These are phyloP conservation scores for Backusella australiensis DNA, from an alignment of 192 early-diverging fungal genomes.

Conservation along the genomic window DNA sequence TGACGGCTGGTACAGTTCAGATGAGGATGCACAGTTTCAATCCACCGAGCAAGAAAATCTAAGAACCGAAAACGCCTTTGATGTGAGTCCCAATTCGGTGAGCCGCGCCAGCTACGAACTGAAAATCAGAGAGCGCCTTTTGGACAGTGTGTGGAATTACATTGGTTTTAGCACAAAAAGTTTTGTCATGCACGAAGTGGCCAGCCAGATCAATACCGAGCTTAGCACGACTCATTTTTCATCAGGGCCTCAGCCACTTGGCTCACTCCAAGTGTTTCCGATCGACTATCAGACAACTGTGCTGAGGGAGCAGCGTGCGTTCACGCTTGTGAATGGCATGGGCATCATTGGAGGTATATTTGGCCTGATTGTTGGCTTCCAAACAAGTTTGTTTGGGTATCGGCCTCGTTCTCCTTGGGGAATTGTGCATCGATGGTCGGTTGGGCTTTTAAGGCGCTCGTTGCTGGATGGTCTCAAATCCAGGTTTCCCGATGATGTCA, in stretches of 20 bases:
- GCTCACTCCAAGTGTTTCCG: slow-evolving; percentile 16
- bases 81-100: neutral
- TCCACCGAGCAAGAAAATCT: slow-evolving; percentile 17
- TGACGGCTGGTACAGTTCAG: slow-evolving; percentile 10
- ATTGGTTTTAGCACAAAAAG: slow-evolving; percentile 9
- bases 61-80: slow-evolving; percentile 13
- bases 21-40: slow-evolving; percentile 11
- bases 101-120: neutral
- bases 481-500: neutral
- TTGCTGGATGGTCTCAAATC: neutral
- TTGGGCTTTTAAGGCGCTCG: slow-evolving; percentile 10
- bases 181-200: neutral
- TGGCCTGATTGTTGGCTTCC: slow-evolving; percentile 17
- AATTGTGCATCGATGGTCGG: slow-evolving; percentile 18
- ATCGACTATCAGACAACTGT: neutral
- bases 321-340: slow-evolving; percentile 13
- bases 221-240: neutral
- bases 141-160: slow-evolving; percentile 14
- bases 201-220: neutral
- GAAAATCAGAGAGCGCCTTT: neutral
- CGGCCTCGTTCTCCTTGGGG: slow-evolving; percentile 22
- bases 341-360: slow-evolving; percentile 23
- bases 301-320: slow-evolving; percentile 14
- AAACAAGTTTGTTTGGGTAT: slow-evolving; percentile 17
- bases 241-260: slow-evolving; percentile 9